phyloP scores from a whole-genome alignment of 1,284 basidiomycete genomes.

The Trichosporon coremiiforme region DNA sequence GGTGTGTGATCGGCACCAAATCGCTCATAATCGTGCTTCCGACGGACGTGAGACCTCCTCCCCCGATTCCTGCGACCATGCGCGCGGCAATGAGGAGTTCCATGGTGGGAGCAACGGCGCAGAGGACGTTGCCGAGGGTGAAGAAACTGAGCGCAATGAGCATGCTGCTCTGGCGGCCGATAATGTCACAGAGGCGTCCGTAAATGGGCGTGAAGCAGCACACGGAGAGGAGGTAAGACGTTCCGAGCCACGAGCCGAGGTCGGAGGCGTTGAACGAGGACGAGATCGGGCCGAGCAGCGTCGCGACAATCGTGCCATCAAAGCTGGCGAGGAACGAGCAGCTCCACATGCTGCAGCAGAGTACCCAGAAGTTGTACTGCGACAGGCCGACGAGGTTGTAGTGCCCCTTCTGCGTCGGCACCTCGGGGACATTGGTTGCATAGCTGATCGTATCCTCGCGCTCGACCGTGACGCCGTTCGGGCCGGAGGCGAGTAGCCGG shows the following conservation, averaged over 20 bases:
- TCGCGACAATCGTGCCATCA: slow-evolving; percentile 67
- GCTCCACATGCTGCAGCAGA: slow-evolving; percentile 47
- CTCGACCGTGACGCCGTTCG: slow-evolving; percentile 5
- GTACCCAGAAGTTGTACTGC: slow-evolving; percentile 38
- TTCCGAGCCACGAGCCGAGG: slow-evolving; percentile 81
- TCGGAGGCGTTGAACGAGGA: slow-evolving; percentile 53
- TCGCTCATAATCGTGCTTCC: slow-evolving; percentile 52
- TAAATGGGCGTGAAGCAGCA: slow-evolving; percentile 88
- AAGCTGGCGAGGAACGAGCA: slow-evolving; percentile 70
- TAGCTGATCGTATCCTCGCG: slow-evolving; percentile 29
- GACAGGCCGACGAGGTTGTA: slow-evolving; percentile 49
- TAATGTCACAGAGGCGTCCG: slow-evolving; percentile 81
- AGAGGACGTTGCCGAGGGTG: slow-evolving; percentile 77
- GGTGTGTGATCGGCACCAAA: slow-evolving; percentile 68
- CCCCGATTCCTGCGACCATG: slow-evolving; percentile 84
- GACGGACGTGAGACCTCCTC: slow-evolving; percentile 65
- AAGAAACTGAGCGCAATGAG: slow-evolving; percentile 76
- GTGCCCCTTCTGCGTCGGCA: slow-evolving; percentile 29
- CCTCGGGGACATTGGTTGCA: slow-evolving; percentile 29
- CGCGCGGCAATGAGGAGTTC: slow-evolving; percentile 75
- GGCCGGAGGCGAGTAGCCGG: slow-evolving; percentile 20
- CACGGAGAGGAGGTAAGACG: slow-evolving; percentile 74
- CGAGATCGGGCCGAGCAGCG: slow-evolving; percentile 61
- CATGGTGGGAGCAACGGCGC: slow-evolving; percentile 82
- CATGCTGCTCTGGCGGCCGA: slow-evolving; percentile 74